phyloP scores from a whole-genome alignment of 257 asterid genomes.

The Solanum lignicaule region DNA sequence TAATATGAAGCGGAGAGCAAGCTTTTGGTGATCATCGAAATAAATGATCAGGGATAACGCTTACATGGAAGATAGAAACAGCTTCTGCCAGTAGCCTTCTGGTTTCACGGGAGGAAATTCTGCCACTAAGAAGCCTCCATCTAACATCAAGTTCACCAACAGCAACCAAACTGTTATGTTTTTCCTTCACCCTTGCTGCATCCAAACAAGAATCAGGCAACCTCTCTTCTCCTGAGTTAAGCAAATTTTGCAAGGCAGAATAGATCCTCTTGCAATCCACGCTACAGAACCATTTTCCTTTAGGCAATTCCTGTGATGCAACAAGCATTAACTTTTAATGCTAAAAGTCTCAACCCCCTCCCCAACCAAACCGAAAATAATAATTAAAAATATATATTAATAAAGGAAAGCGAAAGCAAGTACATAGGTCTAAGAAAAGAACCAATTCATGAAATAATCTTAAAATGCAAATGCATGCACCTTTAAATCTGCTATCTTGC shows the following conservation, averaged over 20 bases:
- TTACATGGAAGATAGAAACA: slow-evolving; percentile 91
- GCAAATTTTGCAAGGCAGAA: slow-evolving; percentile 53
- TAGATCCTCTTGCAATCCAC: slow-evolving; percentile 67
- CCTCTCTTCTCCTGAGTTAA: slow-evolving; percentile 67
- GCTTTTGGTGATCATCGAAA: not conserved
- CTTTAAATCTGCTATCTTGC: slow-evolving; percentile 92
- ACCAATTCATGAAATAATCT: not conserved
- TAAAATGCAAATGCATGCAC: slow-evolving; percentile 25
- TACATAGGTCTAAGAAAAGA: not conserved
- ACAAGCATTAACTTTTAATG: not conserved
- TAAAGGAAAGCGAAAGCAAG: not conserved
- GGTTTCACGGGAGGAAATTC: slow-evolving; percentile 64
- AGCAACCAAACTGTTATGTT: slow-evolving; percentile 15
- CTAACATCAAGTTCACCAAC: slow-evolving; percentile 53
- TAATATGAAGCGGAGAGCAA: not conserved
- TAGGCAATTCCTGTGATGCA: slow-evolving; percentile 74
- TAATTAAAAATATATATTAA: not conserved
- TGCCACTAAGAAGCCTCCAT: slow-evolving; percentile 95
- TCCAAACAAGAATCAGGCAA: slow-evolving; percentile 64
- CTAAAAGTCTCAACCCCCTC: not conserved
- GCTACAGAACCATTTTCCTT: slow-evolving; percentile 94
- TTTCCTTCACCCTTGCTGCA: slow-evolving; percentile 39
- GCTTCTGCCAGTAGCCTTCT: slow-evolving; percentile 78
- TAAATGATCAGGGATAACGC: slow-evolving; percentile 5
- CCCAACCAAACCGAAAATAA: not conserved